Percentiles rank a stretch among this genome's conserved stretches.
Evolutionary conservation across 1,284 basidiomycete species (phyloP).

Genomic region (Anthracocystis walkeri): DNA sequence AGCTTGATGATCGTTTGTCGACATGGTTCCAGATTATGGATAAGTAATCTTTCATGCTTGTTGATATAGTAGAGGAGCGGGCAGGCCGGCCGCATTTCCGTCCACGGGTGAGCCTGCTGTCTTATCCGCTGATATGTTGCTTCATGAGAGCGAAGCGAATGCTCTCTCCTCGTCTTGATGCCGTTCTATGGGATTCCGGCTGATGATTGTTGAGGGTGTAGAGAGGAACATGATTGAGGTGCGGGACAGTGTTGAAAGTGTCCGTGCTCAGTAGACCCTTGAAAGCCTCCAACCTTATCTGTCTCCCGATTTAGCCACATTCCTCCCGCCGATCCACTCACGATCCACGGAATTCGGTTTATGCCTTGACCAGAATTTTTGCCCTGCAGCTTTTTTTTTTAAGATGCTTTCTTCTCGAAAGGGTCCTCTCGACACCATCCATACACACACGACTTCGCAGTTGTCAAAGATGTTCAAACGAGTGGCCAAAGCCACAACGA

Average conservation of each 20-base stretch:
- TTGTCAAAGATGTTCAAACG: constrained; percentile 43
- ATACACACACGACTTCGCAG: not conserved
- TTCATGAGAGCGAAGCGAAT: not conserved
- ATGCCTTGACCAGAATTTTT: not conserved
- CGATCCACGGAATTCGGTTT: not conserved
- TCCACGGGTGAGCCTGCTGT: not conserved
- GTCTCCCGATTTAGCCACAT: constrained; percentile 12
- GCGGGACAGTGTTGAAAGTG: not conserved
- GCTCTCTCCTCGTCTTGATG: not conserved
- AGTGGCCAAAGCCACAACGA: constrained; percentile 39
- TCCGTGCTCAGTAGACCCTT: constrained; percentile 7
- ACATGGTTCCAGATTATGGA: constrained; percentile 9
- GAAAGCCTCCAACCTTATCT: constrained; percentile 18
- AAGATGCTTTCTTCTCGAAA: constrained; percentile 14
- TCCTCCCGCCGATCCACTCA: not conserved
- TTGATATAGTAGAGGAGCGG: not conserved
- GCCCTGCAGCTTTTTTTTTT: constrained; percentile 10
- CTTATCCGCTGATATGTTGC: not conserved
- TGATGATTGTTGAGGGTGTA: not conserved
- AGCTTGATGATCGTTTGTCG: constrained; percentile 6
- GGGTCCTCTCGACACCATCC: constrained; percentile 2
- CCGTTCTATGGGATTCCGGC: too few relatives aligned
- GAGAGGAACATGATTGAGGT: not conserved
- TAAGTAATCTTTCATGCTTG: not conserved
- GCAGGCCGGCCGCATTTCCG: not conserved